phyloP scores from a whole-genome alignment of 257 asterid genomes.

The Gynochthodes officinalis region DNA sequence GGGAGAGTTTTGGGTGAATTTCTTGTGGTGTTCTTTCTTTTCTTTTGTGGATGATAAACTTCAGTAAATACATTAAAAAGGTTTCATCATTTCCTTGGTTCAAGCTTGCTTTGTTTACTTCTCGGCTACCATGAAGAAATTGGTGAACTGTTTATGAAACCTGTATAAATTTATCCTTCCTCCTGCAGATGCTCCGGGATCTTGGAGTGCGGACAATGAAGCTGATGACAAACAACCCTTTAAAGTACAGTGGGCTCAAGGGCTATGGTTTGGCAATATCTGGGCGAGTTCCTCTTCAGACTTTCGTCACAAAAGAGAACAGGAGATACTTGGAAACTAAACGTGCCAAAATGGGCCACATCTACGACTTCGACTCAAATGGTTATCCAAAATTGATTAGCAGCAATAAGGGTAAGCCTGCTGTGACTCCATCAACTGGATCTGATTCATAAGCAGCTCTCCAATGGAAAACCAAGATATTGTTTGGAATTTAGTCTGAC shows the following conservation, averaged over 20 bases:
- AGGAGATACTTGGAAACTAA: conserved; percentile 87
- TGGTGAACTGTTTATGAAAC: neutral
- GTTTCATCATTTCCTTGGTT: neutral
- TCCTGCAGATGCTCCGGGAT: conserved; percentile 83
- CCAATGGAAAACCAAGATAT: neutral
- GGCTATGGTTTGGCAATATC: conserved; percentile 87
- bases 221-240: conserved; percentile 96
- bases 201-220: conserved; percentile 96
- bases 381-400: conserved; percentile 48
- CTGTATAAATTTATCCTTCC: neutral
- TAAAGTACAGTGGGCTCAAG: conserved; percentile 85
- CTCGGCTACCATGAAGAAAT: neutral
- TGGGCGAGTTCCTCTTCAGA: conserved; percentile 78
- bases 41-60: neutral
- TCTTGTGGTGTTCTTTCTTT: neutral
- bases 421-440: conserved; percentile 15
- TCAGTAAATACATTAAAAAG: too few species aligned
- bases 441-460: conserved; percentile 24
- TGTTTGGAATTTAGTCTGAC: neutral
- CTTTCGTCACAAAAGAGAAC: conserved; percentile 79
- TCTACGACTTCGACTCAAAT: conserved; percentile 57
- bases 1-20: neutral
- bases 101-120: neutral
- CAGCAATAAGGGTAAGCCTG: conserved; percentile 36
- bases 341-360: conserved; percentile 92